Base-by-base conservation (phyloP, 2,329 filamentous ascomycete genomes). In the Penicillium sp. region DNA sequence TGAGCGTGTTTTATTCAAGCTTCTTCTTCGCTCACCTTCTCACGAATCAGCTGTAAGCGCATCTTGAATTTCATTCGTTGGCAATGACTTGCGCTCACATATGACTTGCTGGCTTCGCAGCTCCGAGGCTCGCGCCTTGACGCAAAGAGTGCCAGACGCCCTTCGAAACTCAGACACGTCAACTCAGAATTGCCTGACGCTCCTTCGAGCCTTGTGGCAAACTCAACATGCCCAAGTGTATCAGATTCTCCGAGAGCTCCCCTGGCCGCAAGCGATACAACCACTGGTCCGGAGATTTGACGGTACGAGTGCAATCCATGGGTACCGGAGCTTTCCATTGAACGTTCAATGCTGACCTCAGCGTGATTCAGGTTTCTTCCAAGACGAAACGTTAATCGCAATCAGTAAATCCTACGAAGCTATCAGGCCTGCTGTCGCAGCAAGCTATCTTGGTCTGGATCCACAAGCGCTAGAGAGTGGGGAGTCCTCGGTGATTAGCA, bases 11-110 rank as follows among this genome's bases (percentile, higher is more conserved):
- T 49, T 72, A 71, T 43, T 66, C 67, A 4, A 61, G 61, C 9
- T 71, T 68, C 48, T 63, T 72, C 40, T 63, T 72, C 40, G 64
- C 65, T 5, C 67, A 70, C 36, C 64, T 72, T 40, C 62, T 72
- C 38, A 64, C 62, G 8, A 61, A 70, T 42, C 61, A 72, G 56
- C 60, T 70, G 70, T 72, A 28, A 57, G 67, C 55, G 3, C 12
- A 12, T 25, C 36, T 18, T n/a, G 4, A 18, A 24, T 18, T 18
- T 18, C 18, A 18, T 18, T 18, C 18, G 18, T 18, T 18, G 18
- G 18, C 18, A 18, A 18, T 18, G 29, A 11, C 29, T 32, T 32
- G 29, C 29, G 29, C 29, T 32, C 3, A 32, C 29, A 8, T 3
- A 32, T 8, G 29, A 32, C 8, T 5, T 32, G 29, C 9, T 13